Conservation (phyloP, 1,284 basidiomycete genomes). For the Sporisorium exsertum region DNA sequence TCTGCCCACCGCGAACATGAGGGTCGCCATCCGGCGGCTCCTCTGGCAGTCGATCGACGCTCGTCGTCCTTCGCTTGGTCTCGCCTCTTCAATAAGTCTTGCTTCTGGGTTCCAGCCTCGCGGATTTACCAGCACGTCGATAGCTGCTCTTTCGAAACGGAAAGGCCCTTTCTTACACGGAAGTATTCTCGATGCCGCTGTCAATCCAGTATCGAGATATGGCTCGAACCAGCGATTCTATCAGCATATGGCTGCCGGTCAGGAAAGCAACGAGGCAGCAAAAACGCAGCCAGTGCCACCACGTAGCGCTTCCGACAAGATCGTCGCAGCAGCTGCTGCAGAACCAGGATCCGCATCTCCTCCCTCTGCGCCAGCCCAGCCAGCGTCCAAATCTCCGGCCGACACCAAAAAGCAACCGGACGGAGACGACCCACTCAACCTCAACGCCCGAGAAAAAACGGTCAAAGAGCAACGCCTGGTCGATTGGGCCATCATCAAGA, state of each 20-base stretch:
- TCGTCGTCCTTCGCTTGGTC: slow-evolving; percentile 15
- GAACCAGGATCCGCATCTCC: background rate
- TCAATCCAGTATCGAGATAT: background rate
- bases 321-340: slow-evolving; percentile 19
- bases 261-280: background rate
- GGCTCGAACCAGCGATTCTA: slow-evolving; percentile 9
- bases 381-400: background rate
- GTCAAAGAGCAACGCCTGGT: slow-evolving; percentile 62
- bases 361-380: background rate
- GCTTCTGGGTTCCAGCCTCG: slow-evolving; percentile 13
- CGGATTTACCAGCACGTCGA: slow-evolving; percentile 12
- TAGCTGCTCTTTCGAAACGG: slow-evolving; percentile 1
- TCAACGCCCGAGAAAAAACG: slow-evolving; percentile 47
- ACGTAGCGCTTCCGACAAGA: slow-evolving; percentile 21
- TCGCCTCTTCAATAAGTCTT: slow-evolving; percentile 13
- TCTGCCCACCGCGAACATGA: slow-evolving; percentile 26
- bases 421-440: slow-evolving; percentile 57
- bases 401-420: slow-evolving; percentile 36
- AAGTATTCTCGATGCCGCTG: background rate
- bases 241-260: slow-evolving; percentile 30
- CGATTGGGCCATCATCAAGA: slow-evolving; percentile 74
- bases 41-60: slow-evolving; percentile 27
- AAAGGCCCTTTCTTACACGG: background rate
- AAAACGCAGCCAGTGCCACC: background rate
- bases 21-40: slow-evolving; percentile 43